Evolutionary conservation across 371 early-diverging fungal genomes (phyloP).

Genomic region (Circinella umbellata): DNA sequence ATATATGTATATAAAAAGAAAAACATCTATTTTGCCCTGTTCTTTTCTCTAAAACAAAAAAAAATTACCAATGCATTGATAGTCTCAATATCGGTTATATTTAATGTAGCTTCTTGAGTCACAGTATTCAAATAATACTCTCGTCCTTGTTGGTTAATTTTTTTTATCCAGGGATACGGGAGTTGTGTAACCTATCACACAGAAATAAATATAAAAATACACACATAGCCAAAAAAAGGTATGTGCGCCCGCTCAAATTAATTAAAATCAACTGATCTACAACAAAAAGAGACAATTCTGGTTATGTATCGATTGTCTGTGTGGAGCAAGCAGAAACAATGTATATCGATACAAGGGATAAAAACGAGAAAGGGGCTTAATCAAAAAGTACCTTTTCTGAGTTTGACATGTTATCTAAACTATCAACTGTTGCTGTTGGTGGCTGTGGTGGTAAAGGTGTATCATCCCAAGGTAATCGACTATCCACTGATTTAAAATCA

Average conservation of each 20-base stretch:
- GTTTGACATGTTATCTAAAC: slow-evolving; percentile 14
- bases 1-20: too few relatives aligned
- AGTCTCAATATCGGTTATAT: slow-evolving; percentile 18
- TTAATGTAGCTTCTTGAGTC: slow-evolving; percentile 75
- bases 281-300: neutral
- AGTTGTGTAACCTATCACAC: slow-evolving; percentile 20
- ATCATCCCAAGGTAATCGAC: slow-evolving; percentile 23
- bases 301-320: neutral
- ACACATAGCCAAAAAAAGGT: too few relatives aligned
- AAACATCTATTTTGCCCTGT: neutral
- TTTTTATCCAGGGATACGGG: slow-evolving; percentile 62
- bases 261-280: slow-evolving; percentile 2
- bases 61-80: slow-evolving; percentile 2
- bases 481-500: slow-evolving; percentile 22
- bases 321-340: neutral
- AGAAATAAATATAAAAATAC: too few relatives aligned
- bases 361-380: neutral
- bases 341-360: neutral
- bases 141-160: slow-evolving; percentile 60
- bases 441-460: neutral
- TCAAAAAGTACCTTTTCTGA: slow-evolving; percentile 23
- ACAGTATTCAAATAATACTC: slow-evolving; percentile 75
- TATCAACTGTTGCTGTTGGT: slow-evolving; percentile 6
- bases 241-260: neutral
- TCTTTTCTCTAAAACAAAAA: neutral